Conservation (phyloP, 2,329 filamentous ascomycete genomes). For the Acarospora socialis region DNA sequence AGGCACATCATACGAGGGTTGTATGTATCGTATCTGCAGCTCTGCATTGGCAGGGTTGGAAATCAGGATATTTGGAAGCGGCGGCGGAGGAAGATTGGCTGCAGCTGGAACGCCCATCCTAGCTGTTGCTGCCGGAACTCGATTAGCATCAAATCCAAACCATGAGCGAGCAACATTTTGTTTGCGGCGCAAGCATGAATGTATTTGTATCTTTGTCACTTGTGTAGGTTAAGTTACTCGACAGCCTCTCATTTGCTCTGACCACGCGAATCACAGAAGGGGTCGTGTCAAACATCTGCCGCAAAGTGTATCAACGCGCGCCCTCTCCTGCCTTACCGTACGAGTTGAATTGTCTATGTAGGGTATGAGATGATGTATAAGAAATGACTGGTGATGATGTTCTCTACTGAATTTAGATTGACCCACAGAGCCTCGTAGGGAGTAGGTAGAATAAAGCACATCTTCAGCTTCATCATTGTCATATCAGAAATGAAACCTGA, state of each 20-base stretch:
- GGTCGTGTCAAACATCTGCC: conserved; percentile 1
- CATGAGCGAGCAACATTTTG: not conserved
- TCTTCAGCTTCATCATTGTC: not conserved
- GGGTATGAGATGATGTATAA: not conserved
- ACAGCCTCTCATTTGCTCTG: not conserved
- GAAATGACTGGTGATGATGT: conserved; percentile 1
- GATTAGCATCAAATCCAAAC: not conserved
- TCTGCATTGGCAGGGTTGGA: not conserved
- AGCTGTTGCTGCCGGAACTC: too few relatives aligned
- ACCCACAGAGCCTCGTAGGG: not conserved
- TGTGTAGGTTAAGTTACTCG: not conserved
- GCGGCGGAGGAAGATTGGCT: not conserved
- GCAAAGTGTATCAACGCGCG: not conserved
- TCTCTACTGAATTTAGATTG: not conserved
- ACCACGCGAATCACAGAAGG: not conserved
- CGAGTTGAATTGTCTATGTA: not conserved
- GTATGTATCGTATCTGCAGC: conserved; percentile 1
- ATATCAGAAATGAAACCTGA: too few relatives aligned
- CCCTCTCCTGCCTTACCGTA: not conserved
- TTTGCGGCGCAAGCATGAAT: too few relatives aligned
- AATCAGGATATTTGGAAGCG: not conserved
- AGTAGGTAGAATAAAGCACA: not conserved
- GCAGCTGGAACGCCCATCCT: not conserved
- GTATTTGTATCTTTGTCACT: too few relatives aligned
- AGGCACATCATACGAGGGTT: too few relatives aligned